Base-by-base conservation (phyloP, 1,284 basidiomycete genomes). In the Ceratobasidium sp. region DNA sequence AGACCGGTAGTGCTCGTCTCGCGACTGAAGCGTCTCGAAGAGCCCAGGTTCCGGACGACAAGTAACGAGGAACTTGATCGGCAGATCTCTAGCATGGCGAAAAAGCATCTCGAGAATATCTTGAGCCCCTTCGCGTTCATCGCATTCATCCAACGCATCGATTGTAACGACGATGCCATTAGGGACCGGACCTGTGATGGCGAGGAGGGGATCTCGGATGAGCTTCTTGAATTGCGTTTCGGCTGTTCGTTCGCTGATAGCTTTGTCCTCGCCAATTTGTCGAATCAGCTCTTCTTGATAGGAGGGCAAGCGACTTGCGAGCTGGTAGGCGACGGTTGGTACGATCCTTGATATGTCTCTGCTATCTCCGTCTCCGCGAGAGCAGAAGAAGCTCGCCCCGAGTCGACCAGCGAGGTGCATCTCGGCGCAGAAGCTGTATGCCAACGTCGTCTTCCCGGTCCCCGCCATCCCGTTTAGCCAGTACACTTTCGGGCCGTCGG, bases 91-190 rank as follows among this genome's bases (percentile, higher is more conserved):
- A 1, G 78, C 53, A 80, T 80, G 82, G n/a, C 64, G 74, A 56
- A 76, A 69, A 7, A 81, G 69, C 0, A 78, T 77, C 0, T 78
- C 54, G 19, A 82, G 75, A 6, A 82, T 31, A 36, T 36, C 51
- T 9, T 36, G 24, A 24, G 31, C 48, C n/a, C 19, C 53, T 31
- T 50, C 36, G 31, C 24, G 45, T 27, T 57, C 41, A 53, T 47
- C 78, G 71, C 82, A 82, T 76, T 83, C 82, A 71, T 83, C 82
- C 19, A 82, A 62, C 3, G 81, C 82, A 74, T 83, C 82, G 36
- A 71, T 45, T 44, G 29, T 75, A 22, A 73, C 19, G 4, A 65
- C 29, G 14, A 67, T 47, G 6, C 48, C 33, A 1, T 54, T 24
- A 2, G 71, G 57, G 2, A 73, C 44, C 3, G 29, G 29, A 19